Conservation (phyloP, 1,284 basidiomycete species). For the Boletus nobilissimus region DNA sequence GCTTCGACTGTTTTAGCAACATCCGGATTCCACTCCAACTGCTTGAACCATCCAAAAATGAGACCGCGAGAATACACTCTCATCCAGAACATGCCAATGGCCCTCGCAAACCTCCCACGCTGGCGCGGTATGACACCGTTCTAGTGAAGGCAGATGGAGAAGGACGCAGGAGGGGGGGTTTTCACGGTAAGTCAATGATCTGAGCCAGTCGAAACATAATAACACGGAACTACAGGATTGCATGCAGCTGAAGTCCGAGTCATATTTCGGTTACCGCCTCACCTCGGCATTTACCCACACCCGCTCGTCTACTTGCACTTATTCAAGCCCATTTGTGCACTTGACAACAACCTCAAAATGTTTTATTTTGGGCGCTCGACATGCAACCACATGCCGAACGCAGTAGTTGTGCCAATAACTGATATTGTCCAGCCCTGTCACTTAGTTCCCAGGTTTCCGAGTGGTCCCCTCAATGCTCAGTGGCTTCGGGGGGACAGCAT, state of each 20-base stretch:
- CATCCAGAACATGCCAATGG: too few species aligned
- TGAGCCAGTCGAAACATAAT: too few species aligned
- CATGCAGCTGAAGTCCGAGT: background rate
- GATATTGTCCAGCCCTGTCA: constrained; percentile 15
- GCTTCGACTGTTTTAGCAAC: too few species aligned
- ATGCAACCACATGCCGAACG: background rate
- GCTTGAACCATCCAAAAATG: too few species aligned
- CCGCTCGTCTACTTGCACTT: background rate
- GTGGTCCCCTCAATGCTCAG: background rate
- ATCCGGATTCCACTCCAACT: too few species aligned
- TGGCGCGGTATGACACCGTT: too few species aligned
- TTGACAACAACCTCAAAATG: background rate
- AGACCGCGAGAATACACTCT: too few species aligned
- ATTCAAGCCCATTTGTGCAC: background rate
- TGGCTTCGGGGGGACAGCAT: constrained; percentile 13
- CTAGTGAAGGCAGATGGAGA: too few species aligned
- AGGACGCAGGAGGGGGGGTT: too few species aligned
- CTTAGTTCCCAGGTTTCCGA: constrained; percentile 25
- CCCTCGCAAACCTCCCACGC: too few species aligned
- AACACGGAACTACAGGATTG: background rate
- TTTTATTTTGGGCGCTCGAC: constrained; percentile 6
- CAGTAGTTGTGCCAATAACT: constrained; percentile 1
- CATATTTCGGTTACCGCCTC: background rate
- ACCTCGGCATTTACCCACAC: background rate
- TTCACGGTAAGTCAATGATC: background rate